Evolutionary conservation across 352 stramenopile genomes (phyloP).

Genomic region (Phytopythium kandeliae): DNA sequence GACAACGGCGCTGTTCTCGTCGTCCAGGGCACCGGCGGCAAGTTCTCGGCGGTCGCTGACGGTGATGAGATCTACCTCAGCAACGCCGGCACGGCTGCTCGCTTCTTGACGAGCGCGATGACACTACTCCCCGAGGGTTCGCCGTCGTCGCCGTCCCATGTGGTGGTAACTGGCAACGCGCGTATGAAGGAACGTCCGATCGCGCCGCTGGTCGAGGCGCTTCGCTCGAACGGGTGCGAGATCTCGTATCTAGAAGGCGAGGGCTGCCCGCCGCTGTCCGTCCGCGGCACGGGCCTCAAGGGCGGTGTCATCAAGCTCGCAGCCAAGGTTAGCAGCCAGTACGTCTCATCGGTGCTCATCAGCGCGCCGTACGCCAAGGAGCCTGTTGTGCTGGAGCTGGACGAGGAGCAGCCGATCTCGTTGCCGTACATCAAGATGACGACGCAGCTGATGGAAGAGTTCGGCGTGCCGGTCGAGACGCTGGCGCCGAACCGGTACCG

Average conservation of each 20-base stretch:
- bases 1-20: conserved; percentile 68
- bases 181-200: conserved; percentile 98
- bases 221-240: conserved; percentile 85
- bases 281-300: conserved; percentile 65
- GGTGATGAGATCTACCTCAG: conserved; percentile 75
- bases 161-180: conserved; percentile 91
- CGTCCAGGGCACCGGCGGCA: conserved; percentile 68
- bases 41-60: conserved; percentile 41
- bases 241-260: conserved; percentile 61
- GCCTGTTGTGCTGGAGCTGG: conserved; percentile 86
- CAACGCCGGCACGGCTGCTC: conserved; percentile 92
- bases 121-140: conserved; percentile 47
- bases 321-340: conserved; percentile 94
- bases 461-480: conserved; percentile 93
- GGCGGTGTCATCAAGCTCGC: conserved; percentile 83
- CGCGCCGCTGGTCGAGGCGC: conserved; percentile 91
- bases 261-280: conserved; percentile 69
- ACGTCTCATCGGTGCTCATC: conserved; percentile 96
- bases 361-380: conserved; percentile 85
- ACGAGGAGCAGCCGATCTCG: conserved; percentile 95
- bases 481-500: conserved; percentile 69
- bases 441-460: conserved; percentile 95
- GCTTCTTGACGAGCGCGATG: conserved; percentile 92
- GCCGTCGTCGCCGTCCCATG: conserved; percentile 6
- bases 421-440: conserved; percentile 95